Evolutionary conservation across 306 rosid genomes (phyloP).

Genomic region (Cercis canadensis): DNA sequence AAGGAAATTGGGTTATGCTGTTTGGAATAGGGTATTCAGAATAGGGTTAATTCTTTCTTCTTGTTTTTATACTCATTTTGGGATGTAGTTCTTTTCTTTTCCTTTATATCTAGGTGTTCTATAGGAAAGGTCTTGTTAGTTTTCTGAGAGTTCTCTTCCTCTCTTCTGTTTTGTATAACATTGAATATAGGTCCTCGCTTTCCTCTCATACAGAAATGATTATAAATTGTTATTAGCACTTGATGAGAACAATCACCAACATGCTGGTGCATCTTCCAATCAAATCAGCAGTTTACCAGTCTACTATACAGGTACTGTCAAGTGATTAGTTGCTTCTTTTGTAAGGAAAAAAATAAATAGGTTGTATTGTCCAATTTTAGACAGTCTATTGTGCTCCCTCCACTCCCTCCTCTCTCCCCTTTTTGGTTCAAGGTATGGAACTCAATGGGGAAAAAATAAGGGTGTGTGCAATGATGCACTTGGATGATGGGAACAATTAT

Average conservation of each 20-base stretch:
- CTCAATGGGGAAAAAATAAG: no score
- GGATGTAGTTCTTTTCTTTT: not conserved
- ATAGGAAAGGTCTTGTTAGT: not conserved
- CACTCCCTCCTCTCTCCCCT: not conserved
- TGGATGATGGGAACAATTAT: no score
- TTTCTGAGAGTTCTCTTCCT: no score
- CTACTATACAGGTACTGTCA: conserved; percentile 72
- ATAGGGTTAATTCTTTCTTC: not conserved
- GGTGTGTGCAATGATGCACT: no score
- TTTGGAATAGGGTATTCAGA: not conserved
- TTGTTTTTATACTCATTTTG: not conserved
- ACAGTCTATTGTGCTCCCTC: not conserved
- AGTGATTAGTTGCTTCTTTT: not conserved
- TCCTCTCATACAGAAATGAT: conserved; percentile 62
- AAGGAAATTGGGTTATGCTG: no score
- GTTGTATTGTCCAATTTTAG: not conserved
- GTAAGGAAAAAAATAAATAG: no score
- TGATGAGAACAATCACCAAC: conserved; percentile 87
- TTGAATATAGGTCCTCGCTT: conserved; percentile 22
- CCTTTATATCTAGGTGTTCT: conserved; percentile 13
- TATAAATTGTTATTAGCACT: conserved; percentile 92
- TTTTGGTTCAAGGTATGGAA: no score
- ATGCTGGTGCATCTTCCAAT: conserved; percentile 79
- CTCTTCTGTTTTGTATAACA: not conserved
- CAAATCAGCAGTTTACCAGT: conserved; percentile 86